Percentiles rank a stretch among this genome's conserved stretches.
Evolutionary conservation across 495 filamentous ascomycete genomes (phyloP).

Genomic region (Talaromyces adpressus): DNA sequence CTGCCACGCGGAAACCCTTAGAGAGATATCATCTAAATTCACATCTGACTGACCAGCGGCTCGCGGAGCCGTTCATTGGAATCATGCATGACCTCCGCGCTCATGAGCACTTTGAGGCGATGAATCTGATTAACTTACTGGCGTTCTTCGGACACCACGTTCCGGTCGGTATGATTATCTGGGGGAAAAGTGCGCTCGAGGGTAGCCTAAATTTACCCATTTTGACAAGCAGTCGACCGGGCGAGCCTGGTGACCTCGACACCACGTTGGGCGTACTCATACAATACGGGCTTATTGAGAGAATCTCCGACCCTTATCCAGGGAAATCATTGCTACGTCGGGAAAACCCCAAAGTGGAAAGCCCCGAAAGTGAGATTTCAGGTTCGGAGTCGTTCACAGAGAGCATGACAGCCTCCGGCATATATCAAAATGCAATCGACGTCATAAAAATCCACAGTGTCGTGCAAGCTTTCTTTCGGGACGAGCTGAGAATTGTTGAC

Average conservation of each 20-base stretch:
- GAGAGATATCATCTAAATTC: constrained; percentile 58
- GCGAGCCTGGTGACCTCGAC: constrained; percentile 57
- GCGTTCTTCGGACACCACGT: constrained; percentile 69
- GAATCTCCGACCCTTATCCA: constrained; percentile 28
- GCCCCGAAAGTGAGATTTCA: constrained; percentile 22
- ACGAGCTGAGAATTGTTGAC: constrained; percentile 51
- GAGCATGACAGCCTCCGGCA: constrained; percentile 41
- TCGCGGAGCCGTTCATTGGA: constrained; percentile 60
- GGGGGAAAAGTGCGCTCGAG: constrained; percentile 55
- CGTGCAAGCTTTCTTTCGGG: constrained; percentile 72
- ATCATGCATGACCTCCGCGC: constrained; percentile 64
- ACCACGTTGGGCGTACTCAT: constrained; percentile 63
- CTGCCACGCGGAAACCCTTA: constrained; percentile 62
- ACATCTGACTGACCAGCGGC: constrained; percentile 60
- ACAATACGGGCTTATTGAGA: constrained; percentile 62
- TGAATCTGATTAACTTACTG: constrained; percentile 68
- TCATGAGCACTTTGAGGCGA: constrained; percentile 51
- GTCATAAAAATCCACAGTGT: constrained; percentile 71
- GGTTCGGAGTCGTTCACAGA: constrained; percentile 22
- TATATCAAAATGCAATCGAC: constrained; percentile 52
- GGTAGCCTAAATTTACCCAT: constrained; percentile 40
- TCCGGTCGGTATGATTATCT: constrained; percentile 64
- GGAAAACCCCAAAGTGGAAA: constrained; percentile 32
- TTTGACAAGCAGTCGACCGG: constrained; percentile 30
- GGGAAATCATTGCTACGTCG: constrained; percentile 9